Conservation (phyloP, 208 protist species). For the Wallacemonas sp. region DNA sequence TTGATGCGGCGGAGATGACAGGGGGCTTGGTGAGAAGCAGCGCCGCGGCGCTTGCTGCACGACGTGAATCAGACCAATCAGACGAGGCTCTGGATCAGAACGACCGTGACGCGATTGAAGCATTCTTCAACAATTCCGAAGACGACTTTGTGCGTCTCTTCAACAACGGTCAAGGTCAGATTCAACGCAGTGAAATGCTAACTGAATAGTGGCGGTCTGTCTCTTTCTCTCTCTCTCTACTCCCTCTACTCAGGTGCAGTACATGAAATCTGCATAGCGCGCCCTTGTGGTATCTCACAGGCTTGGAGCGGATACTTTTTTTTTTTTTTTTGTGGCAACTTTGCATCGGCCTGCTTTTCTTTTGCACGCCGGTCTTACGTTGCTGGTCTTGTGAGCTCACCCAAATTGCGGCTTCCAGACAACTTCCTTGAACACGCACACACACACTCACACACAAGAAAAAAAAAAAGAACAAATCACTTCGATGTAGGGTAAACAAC, state of each 20-base stretch:
- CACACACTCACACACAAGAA: not conserved
- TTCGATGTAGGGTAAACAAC: no score
- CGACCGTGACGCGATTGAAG: conserved; percentile 85
- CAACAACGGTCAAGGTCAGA: conserved; percentile 63
- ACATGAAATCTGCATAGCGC: no score
- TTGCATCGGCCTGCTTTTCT: not conserved
- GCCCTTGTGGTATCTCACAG: no score
- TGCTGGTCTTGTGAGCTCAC: no score
- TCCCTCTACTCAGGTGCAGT: no score
- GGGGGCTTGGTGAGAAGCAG: not conserved
- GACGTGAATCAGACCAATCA: not conserved
- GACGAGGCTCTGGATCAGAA: conserved; percentile 53
- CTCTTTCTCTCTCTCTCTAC: not conserved
- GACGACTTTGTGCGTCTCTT: conserved; percentile 77
- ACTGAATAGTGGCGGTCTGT: not conserved
- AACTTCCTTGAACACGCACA: no score
- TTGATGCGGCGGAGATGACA: not conserved
- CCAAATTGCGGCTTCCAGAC: no score
- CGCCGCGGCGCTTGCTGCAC: not conserved
- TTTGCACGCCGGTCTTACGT: no score
- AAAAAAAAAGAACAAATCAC: no score
- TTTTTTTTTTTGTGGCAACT: not conserved
- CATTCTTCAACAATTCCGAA: conserved; percentile 78
- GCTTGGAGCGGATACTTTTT: no score
- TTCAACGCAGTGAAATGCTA: conserved; percentile 39